Base-by-base conservation (phyloP, 75 land plant genomes). In the Isoetes taiwanensis region DNA sequence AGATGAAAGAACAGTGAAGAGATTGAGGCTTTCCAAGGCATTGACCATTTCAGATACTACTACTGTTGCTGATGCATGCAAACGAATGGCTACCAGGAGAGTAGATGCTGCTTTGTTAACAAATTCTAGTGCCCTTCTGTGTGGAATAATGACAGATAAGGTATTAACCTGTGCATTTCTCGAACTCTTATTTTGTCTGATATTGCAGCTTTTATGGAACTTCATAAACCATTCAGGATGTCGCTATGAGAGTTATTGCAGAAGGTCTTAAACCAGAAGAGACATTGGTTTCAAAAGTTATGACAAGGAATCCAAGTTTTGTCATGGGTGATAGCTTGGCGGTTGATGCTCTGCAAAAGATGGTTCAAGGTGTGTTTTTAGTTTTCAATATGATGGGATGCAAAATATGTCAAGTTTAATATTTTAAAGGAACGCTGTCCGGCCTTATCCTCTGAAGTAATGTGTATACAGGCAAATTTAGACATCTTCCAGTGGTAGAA, bases 131-230 rank as follows among this genome's bases (percentile, higher is more conserved):
- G 93, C 89, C 9, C 62, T 86, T 34, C 80, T 86, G 23, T 86
- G 78, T 65, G 93, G 93, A 23, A 86, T 83, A 24, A 68, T 86
- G 10, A 86, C 93, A 8, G 93, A 83, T 56, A 83, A 86, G 79
- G 93, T 86, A 12, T 11, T 35, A 21, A 41, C 9, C 23, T 24
- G 3, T 17, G 17, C 29, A 3, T 1, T 21, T 26, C 12, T 11
- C 34, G 41, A 9, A 12, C 28, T 52, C 30, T 61, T 64, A 19
- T 9, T 64, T 29, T 26, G 26, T 35, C 30, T n/a, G n/a, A n/a
- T 11, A 28, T 23, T 14, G 24, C 37, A 21, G 24, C 12, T 17
- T 14, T 12, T 21, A 29, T 26, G 27, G 56, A 11, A 38, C 21
- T 1, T 30, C 14, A 19, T 25, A 23, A 10, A 56, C 28, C 25